These are phyloP conservation scores for Kewa caespitosa DNA, from an alignment of 179 eudicot species.

Conservation along the genomic window DNA sequence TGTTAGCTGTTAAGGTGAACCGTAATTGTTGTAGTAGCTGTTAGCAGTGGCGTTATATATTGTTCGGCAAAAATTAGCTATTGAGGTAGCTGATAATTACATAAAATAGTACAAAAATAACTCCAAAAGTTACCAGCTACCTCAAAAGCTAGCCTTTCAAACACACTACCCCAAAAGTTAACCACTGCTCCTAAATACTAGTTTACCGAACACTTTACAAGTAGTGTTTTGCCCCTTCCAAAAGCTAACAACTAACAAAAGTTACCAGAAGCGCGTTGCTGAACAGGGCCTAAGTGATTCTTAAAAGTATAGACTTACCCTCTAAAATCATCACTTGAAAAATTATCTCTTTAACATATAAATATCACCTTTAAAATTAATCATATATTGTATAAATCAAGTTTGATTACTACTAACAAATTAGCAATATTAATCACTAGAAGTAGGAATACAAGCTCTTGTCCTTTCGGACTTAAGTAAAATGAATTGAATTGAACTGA, in stretches of 20 bases:
- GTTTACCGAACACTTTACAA: too few species aligned
- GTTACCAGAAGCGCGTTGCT: neutral
- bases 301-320: neutral
- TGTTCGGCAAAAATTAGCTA: neutral
- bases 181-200: neutral
- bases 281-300: neutral
- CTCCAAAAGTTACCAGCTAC: neutral
- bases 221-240: neutral
- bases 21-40: neutral
- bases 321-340: too few species aligned
- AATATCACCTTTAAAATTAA: too few species aligned
- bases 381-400: too few species aligned
- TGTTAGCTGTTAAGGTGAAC: neutral
- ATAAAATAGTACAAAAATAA: neutral
- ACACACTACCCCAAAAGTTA: neutral
- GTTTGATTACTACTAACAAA: too few species aligned
- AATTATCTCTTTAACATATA: too few species aligned
- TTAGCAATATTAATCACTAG: too few species aligned
- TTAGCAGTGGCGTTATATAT: neutral
- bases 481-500: too few species aligned
- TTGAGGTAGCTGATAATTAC: neutral
- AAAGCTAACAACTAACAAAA: neutral
- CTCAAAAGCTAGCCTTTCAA: neutral
- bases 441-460: too few species aligned
- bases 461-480: too few species aligned